Evolutionary conservation across 2,329 filamentous ascomycete species (phyloP).

Genomic region (Chaetoscypha palmicola): DNA sequence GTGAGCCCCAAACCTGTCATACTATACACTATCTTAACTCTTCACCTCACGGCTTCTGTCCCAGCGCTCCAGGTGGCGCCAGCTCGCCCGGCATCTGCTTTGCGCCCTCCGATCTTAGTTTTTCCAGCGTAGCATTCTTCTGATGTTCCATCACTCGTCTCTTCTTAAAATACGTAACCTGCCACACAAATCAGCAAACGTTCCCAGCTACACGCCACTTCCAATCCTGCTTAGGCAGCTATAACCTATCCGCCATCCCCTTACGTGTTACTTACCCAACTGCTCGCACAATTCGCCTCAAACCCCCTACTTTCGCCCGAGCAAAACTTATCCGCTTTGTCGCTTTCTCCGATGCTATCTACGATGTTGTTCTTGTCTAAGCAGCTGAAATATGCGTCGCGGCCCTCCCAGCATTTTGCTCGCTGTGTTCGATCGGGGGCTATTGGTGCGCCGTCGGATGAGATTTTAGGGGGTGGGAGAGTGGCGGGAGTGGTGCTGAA

Average conservation of each 20-base stretch:
- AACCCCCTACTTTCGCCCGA: conserved; percentile 57
- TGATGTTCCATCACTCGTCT: conserved; percentile 88
- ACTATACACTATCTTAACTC: no score
- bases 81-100: conserved; percentile 42
- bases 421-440: conserved; percentile 83
- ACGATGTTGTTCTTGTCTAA: conserved; percentile 76
- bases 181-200: conserved; percentile 7
- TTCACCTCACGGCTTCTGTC: conserved; percentile 11
- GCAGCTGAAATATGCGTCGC: conserved; percentile 83
- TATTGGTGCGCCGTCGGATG: conserved; percentile 55
- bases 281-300: conserved; percentile 76
- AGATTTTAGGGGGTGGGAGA: conserved; percentile 37
- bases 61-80: conserved; percentile 11
- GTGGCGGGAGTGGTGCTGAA: conserved; percentile 34
- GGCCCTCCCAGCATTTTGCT: conserved; percentile 78
- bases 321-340: conserved; percentile 51
- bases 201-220: no score
- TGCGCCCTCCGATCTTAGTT: conserved; percentile 67
- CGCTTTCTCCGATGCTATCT: conserved; percentile 58
- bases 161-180: conserved; percentile 98
- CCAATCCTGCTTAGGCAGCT: background rate
- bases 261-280: conserved; percentile 65
- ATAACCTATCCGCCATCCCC: background rate
- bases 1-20: no score
- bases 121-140: conserved; percentile 70